Conservation (phyloP, 2,329 filamentous ascomycete genomes). For the Lasiodiplodia theobromae region DNA sequence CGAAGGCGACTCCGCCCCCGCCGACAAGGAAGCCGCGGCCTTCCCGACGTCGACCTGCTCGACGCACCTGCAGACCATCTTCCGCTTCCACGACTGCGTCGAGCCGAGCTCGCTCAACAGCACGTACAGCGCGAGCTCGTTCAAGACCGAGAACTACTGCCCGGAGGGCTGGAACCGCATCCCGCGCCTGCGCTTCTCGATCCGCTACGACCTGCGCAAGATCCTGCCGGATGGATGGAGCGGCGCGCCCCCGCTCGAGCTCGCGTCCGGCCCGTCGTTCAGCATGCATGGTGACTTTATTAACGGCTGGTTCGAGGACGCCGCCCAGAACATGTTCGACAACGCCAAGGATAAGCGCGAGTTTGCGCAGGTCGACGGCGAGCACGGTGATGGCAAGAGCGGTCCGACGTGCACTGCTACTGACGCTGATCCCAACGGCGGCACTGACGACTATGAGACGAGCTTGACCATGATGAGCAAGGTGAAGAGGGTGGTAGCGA, state of each 20-base stretch:
- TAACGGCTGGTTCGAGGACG: constrained; percentile 55
- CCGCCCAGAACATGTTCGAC: constrained; percentile 51
- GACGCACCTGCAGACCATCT: constrained; percentile 53
- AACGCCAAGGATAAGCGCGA: constrained; percentile 45
- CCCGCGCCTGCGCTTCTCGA: constrained; percentile 57
- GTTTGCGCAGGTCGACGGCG: constrained; percentile 48
- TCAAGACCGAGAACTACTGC: constrained; percentile 47
- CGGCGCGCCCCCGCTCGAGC: constrained; percentile 53
- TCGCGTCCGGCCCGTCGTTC: constrained; percentile 52
- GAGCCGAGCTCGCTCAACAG: constrained; percentile 46
- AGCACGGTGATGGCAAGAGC: constrained; percentile 42
- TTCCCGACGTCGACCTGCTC: constrained; percentile 45
- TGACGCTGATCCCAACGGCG: constrained; percentile 53
- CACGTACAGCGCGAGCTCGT: constrained; percentile 44
- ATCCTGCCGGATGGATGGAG: constrained; percentile 54
- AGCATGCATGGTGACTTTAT: constrained; percentile 59
- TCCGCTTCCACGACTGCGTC: constrained; percentile 56
- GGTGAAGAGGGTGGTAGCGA: not conserved
- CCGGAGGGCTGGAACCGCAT: constrained; percentile 55
- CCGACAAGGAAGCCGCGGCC: constrained; percentile 40
- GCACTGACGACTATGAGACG: constrained; percentile 52
- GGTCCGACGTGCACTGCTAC: constrained; percentile 44
- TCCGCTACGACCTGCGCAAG: constrained; percentile 56
- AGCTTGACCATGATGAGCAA: constrained; percentile 40
- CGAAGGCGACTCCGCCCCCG: constrained; percentile 35